Percentiles rank a stretch among this genome's conserved stretches.
phyloP scores from a whole-genome alignment of 108 stramenopile species.

The Discostella pseudostelligera region DNA sequence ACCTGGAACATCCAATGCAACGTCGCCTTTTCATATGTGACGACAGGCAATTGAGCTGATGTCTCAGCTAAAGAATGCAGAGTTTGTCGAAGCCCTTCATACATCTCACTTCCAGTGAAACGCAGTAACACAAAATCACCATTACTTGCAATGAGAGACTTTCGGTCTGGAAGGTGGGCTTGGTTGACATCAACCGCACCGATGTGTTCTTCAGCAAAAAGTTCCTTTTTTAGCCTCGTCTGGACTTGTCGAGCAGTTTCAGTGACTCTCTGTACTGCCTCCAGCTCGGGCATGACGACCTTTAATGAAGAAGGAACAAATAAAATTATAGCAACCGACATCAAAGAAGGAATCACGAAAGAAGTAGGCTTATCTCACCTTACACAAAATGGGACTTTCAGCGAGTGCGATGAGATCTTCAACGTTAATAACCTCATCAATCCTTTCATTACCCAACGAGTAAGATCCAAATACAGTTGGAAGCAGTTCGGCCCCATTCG shows the following conservation, averaged over 20 bases:
- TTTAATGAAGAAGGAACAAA: constrained; percentile 5
- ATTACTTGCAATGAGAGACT: constrained; percentile 57
- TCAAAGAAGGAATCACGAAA: neutral
- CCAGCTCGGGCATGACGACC: constrained; percentile 62
- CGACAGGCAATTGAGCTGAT: constrained; percentile 52
- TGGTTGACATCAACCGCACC: constrained; percentile 52
- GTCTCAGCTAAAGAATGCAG: constrained; percentile 41
- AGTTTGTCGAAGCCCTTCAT: constrained; percentile 38
- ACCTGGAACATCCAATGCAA: constrained; percentile 73
- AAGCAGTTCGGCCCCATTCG: constrained; percentile 42
- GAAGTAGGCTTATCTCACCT: constrained; percentile 28
- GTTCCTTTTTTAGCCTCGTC: constrained; percentile 38
- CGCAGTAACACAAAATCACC: constrained; percentile 70
- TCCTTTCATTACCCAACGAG: neutral
- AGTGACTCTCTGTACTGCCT: constrained; percentile 43
- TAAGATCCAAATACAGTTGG: neutral
- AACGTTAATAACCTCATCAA: constrained; percentile 24
- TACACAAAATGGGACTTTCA: constrained; percentile 25
- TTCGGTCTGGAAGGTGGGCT: constrained; percentile 54
- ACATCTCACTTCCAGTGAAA: constrained; percentile 66
- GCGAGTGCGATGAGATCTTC: constrained; percentile 16
- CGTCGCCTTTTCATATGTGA: constrained; percentile 66
- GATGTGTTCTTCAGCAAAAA: constrained; percentile 56
- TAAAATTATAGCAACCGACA: neutral
- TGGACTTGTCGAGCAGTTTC: constrained; percentile 50